phyloP scores from a whole-genome alignment of 106 monocot species.

The Dendrobium nobile region DNA sequence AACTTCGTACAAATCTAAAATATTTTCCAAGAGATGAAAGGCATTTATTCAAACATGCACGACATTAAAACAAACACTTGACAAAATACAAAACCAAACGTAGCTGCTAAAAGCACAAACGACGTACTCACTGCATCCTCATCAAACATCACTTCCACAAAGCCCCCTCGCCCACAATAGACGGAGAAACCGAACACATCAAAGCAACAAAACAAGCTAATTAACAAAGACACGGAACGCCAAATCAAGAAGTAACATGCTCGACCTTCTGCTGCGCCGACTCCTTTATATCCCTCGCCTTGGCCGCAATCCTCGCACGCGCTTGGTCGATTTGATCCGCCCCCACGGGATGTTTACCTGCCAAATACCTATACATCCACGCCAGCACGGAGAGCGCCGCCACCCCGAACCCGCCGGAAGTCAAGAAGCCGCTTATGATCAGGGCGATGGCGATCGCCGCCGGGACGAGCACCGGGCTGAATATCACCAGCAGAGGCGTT shows the following conservation, averaged over 20 bases:
- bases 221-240: neutral
- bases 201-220: neutral
- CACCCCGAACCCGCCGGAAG: constrained; percentile 65
- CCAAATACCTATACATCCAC: constrained; percentile 71
- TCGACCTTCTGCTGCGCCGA: constrained; percentile 6
- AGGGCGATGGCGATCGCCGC: constrained; percentile 40
- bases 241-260: neutral
- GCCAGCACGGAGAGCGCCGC: constrained; percentile 72
- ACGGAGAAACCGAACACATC: neutral
- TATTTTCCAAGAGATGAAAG: too few relatives aligned
- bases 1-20: too few relatives aligned
- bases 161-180: too few relatives aligned
- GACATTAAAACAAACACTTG: too few relatives aligned
- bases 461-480: constrained; percentile 80
- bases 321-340: constrained; percentile 13
- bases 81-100: too few relatives aligned
- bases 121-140: too few relatives aligned
- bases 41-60: too few relatives aligned
- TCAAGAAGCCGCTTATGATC: constrained; percentile 47
- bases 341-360: neutral
- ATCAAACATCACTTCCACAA: too few relatives aligned
- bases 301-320: neutral
- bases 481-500: constrained; percentile 66
- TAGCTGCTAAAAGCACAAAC: too few relatives aligned
- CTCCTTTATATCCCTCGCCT: constrained; percentile 9